phyloP scores from a whole-genome alignment of 805 yeast species.

The Myxozyma geophila region DNA sequence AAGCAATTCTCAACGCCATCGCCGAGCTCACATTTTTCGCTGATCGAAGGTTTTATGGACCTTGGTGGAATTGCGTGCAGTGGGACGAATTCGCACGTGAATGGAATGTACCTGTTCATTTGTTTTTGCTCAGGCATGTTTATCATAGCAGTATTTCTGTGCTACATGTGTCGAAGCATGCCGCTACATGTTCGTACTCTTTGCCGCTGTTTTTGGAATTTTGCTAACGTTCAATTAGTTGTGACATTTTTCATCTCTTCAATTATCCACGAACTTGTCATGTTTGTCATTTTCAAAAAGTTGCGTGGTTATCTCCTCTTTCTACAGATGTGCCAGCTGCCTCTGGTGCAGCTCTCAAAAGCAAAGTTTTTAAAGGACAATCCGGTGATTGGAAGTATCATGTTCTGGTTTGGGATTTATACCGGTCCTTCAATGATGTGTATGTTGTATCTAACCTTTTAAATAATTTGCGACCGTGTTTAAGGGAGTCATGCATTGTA shows the following conservation, averaged over 20 bases:
- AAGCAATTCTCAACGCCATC: conserved; percentile 82
- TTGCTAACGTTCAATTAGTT: conserved; percentile 14
- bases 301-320: conserved; percentile 78
- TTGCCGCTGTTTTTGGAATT: conserved; percentile 49
- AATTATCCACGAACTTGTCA: conserved; percentile 85
- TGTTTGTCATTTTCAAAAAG: conserved; percentile 83
- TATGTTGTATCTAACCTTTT: conserved; percentile 79
- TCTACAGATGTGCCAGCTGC: conserved; percentile 87
- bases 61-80: conserved; percentile 96
- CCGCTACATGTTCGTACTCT: conserved; percentile 64
- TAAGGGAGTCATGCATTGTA: not conserved
- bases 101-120: conserved; percentile 95
- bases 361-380: conserved; percentile 60
- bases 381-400: conserved; percentile 70
- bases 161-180: conserved; percentile 61
- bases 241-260: conserved; percentile 77
- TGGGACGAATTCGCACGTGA: conserved; percentile 93
- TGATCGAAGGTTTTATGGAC: conserved; percentile 90
- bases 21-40: conserved; percentile 88
- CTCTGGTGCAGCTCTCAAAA: conserved; percentile 68
- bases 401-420: conserved; percentile 91
- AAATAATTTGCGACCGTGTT: not conserved
- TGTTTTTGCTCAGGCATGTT: conserved; percentile 86
- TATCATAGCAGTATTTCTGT: conserved; percentile 88
- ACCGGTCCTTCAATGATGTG: conserved; percentile 89